These are phyloP conservation scores for Scalesia atractyloides DNA, from an alignment of 129 eudicot genomes.

Conservation along the genomic window DNA sequence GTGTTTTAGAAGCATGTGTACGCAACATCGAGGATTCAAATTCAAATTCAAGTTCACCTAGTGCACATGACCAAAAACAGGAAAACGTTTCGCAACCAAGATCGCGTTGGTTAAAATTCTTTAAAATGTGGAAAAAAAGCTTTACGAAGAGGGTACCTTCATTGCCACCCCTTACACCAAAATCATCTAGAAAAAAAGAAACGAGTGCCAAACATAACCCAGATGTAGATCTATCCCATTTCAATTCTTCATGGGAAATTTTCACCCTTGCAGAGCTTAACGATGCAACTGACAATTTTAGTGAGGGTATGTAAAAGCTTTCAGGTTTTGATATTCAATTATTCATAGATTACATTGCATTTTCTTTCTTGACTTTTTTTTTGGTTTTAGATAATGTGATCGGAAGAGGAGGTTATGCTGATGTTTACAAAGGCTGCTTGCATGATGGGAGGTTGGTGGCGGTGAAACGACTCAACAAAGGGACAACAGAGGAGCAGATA, in stretches of 20 bases:
- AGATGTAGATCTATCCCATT: slow-evolving; percentile 36
- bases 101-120: slow-evolving; percentile 61
- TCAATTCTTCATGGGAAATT: slow-evolving; percentile 60
- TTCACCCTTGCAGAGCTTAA: slow-evolving; percentile 55
- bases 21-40: slow-evolving; percentile 34
- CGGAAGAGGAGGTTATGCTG: slow-evolving; percentile 78
- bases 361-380: background rate
- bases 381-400: slow-evolving; percentile 56
- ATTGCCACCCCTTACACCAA: slow-evolving; percentile 47
- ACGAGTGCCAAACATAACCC: slow-evolving; percentile 34
- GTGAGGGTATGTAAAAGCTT: slow-evolving; percentile 45
- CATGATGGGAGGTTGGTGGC: slow-evolving; percentile 64
- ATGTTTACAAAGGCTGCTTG: slow-evolving; percentile 70
- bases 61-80: slow-evolving; percentile 19
- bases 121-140: slow-evolving; percentile 51
- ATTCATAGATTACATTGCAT: background rate
- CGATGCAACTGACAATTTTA: slow-evolving; percentile 60
- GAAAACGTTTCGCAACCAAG: slow-evolving; percentile 27
- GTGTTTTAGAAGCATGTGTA: slow-evolving; percentile 52
- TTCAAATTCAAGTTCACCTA: slow-evolving; percentile 43
- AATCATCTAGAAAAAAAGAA: slow-evolving; percentile 40
- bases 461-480: slow-evolving; percentile 59
- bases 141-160: slow-evolving; percentile 47
- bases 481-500: slow-evolving; percentile 55
- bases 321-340: background rate